Evolutionary conservation across 2,329 filamentous ascomycete species (phyloP).

Genomic region (Pezicula radicicola): DNA sequence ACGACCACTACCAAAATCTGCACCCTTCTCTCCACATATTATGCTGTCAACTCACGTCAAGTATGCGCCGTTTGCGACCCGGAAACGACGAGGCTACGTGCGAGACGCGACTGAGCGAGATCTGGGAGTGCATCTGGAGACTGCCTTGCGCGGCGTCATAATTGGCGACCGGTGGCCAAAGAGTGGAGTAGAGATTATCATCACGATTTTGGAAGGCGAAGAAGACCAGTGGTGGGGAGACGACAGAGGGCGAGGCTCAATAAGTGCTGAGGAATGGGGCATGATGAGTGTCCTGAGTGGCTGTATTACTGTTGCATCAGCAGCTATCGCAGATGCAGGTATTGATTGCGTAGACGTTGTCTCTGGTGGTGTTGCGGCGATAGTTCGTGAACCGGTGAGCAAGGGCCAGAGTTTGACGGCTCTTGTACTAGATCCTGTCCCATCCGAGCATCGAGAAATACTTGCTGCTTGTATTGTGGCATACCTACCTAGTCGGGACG

Average conservation of each 20-base stretch:
- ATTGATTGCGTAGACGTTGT: slow-evolving; percentile 95
- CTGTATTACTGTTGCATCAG: slow-evolving; percentile 90
- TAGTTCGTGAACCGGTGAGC: slow-evolving; percentile 50
- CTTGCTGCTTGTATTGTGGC: slow-evolving; percentile 85
- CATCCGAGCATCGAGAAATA: slow-evolving; percentile 74
- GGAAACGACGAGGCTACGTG: slow-evolving; percentile 78
- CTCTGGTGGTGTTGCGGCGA: slow-evolving; percentile 81
- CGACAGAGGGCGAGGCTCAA: slow-evolving; percentile 43
- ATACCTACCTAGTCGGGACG: slow-evolving; percentile 82
- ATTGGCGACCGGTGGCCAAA: slow-evolving; percentile 98
- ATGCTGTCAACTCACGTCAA: slow-evolving; percentile 93
- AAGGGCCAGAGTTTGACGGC: slow-evolving; percentile 31
- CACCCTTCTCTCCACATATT: slow-evolving; percentile 88
- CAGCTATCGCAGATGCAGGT: slow-evolving; percentile 88
- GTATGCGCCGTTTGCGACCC: slow-evolving; percentile 90
- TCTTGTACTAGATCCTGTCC: slow-evolving; percentile 76
- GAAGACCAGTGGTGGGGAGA: slow-evolving; percentile 71
- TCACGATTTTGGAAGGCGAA: slow-evolving; percentile 91
- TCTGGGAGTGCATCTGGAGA: slow-evolving; percentile 86
- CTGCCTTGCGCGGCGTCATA: slow-evolving; percentile 81
- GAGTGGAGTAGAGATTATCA: slow-evolving; percentile 90
- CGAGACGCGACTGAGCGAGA: slow-evolving; percentile 85
- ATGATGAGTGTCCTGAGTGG: slow-evolving; percentile 89
- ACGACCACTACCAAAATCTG: slow-evolving; percentile 82
- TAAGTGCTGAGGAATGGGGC: slow-evolving; percentile 69